phyloP scores from a whole-genome alignment of 371 early-diverging fungal species.

The Mucor piriformis region DNA sequence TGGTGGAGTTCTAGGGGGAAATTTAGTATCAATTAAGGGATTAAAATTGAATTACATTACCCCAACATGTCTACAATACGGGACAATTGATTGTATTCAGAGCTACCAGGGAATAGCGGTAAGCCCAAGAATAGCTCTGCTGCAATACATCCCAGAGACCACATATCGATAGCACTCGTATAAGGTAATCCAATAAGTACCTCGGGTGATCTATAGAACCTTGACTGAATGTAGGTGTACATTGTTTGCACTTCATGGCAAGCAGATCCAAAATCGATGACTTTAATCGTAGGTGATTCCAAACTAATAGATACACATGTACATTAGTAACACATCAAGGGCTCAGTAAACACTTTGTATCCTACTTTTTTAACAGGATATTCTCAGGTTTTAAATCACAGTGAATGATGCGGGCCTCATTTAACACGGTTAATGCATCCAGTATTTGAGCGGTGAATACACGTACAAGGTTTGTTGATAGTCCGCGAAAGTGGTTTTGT shows the following conservation, averaged over 20 bases:
- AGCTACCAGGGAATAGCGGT: constrained; percentile 96
- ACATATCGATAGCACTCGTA: constrained; percentile 96
- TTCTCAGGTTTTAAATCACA: constrained; percentile 98
- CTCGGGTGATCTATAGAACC: constrained; percentile 98
- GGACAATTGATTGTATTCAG: constrained; percentile 92
- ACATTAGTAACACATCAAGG: no score
- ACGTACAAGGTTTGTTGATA: constrained; percentile 87
- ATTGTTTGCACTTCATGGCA: constrained; percentile 90
- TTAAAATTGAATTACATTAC: constrained; percentile 29
- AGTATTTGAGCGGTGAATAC: constrained; percentile 88
- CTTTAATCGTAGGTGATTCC: constrained; percentile 89
- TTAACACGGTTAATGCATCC: constrained; percentile 84
- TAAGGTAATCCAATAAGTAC: constrained; percentile 92
- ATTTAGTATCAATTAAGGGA: no score
- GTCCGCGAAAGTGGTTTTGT: constrained; percentile 93
- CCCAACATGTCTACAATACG: constrained; percentile 92
- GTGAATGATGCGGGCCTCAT: constrained; percentile 88
- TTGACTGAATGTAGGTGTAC: constrained; percentile 96
- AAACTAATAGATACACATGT: no score
- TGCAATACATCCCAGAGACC: constrained; percentile 98
- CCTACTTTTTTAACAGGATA: constrained; percentile 84
- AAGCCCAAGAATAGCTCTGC: constrained; percentile 92
- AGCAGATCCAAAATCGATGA: constrained; percentile 99
- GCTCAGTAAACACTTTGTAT: no score
- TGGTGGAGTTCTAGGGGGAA: constrained; percentile 77